Evolutionary conservation across 2,329 filamentous ascomycete species (phyloP).

Genomic region (Chaetomium olivaceum): DNA sequence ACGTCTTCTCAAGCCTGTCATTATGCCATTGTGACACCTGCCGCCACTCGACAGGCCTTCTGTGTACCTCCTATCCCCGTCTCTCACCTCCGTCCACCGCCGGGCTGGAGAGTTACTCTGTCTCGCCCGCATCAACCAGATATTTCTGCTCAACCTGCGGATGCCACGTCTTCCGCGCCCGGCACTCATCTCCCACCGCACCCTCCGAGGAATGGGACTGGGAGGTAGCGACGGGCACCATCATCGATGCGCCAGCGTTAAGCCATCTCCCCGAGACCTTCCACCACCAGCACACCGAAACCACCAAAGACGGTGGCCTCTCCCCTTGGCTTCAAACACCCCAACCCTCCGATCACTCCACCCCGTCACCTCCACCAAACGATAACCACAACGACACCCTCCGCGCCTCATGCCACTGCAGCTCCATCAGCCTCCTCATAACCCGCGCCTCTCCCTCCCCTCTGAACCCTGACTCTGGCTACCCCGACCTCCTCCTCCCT

Average conservation of each 20-base stretch:
- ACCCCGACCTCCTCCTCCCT: constrained; percentile 55
- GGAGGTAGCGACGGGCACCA: constrained; percentile 43
- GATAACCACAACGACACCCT: constrained; percentile 16
- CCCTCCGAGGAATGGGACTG: constrained; percentile 29
- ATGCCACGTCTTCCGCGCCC: constrained; percentile 43
- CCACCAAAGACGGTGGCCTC: constrained; percentile 43
- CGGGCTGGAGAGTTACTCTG: constrained; percentile 27
- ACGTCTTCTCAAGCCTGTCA: constrained; percentile 14
- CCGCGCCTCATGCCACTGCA: constrained; percentile 48
- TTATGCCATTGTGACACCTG: constrained; percentile 37
- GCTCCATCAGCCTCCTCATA: constrained; percentile 57
- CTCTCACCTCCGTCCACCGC: constrained; percentile 15
- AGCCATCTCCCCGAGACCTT: neutral
- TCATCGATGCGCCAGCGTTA: constrained; percentile 27
- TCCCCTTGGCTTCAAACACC: constrained; percentile 36
- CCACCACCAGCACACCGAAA: constrained; percentile 15
- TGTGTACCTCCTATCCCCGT: constrained; percentile 45
- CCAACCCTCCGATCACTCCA: neutral
- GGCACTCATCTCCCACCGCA: neutral
- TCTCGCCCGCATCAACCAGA: constrained; percentile 26
- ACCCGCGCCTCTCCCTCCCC: constrained; percentile 54
- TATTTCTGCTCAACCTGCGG: constrained; percentile 46
- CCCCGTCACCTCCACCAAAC: neutral
- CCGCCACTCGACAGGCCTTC: constrained; percentile 38
- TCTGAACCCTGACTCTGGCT: constrained; percentile 46